phyloP scores from a whole-genome alignment of 2,329 filamentous ascomycete genomes.

The Verticillium nonalfalfae region DNA sequence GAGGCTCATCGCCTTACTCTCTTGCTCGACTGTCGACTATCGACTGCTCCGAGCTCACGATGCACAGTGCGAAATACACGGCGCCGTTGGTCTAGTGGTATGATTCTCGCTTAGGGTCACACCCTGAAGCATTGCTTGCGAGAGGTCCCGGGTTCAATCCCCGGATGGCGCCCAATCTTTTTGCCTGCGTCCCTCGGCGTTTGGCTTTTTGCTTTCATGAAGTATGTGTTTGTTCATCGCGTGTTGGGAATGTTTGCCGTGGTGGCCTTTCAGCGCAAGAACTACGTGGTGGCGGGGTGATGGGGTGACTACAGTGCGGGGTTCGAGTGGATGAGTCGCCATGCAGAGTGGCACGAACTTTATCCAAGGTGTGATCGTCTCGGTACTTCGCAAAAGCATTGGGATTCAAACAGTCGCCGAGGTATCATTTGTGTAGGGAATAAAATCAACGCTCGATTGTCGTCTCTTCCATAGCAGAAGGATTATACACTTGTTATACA shows the following conservation, averaged over 20 bases:
- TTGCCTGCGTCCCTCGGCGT: too few species aligned
- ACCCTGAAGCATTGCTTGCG: slow-evolving; percentile 19
- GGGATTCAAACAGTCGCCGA: too few species aligned
- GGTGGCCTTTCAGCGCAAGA: neutral
- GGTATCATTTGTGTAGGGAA: too few species aligned
- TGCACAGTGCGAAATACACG: neutral
- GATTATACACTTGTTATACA: neutral
- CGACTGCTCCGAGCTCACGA: neutral
- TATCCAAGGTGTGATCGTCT: too few species aligned
- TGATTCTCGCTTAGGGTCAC: slow-evolving; percentile 63
- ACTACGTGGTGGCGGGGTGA: neutral
- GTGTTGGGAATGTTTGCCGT: neutral
- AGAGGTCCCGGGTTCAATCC: slow-evolving; percentile 17
- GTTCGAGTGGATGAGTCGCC: too few species aligned
- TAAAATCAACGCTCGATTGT: neutral
- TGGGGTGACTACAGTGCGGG: neutral
- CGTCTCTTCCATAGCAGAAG: neutral
- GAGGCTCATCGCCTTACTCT: too few species aligned
- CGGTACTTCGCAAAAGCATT: too few species aligned
- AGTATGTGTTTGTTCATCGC: neutral
- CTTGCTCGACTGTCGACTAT: too few species aligned
- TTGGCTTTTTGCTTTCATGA: too few species aligned
- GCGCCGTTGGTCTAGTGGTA: slow-evolving; percentile 54
- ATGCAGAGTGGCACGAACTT: too few species aligned
- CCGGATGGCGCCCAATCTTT: slow-evolving; percentile 14